Evolutionary conservation across 345 rosid genomes (phyloP).

Genomic region (Eucalyptus regnans): DNA sequence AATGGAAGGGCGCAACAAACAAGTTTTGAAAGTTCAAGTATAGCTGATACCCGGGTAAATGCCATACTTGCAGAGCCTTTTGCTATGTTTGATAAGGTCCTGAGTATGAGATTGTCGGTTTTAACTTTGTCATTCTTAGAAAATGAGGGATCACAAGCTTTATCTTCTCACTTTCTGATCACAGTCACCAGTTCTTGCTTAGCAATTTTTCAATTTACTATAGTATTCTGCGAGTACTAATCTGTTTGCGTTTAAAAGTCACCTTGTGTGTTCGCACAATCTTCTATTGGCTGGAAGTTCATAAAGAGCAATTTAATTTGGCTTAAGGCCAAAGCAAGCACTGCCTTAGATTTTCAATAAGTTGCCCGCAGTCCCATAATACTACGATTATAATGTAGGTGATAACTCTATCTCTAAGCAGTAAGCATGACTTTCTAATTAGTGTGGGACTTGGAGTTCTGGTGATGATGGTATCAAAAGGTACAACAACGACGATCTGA

Average conservation of each 20-base stretch:
- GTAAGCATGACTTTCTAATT: neutral
- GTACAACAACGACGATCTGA: neutral
- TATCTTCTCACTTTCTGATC: neutral
- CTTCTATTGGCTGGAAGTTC: neutral
- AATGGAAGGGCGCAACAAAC: constrained; percentile 22
- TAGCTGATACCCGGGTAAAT: constrained; percentile 23
- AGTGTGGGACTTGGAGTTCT: neutral
- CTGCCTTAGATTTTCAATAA: neutral
- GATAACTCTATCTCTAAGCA: neutral
- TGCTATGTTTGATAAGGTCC: neutral
- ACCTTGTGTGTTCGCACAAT: neutral
- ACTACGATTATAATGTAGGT: neutral
- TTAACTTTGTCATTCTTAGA: neutral
- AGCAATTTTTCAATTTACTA: neutral
- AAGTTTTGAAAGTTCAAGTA: constrained; percentile 19
- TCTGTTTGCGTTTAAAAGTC: neutral
- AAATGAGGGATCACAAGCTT: neutral
- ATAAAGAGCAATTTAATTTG: neutral
- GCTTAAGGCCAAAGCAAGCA: neutral
- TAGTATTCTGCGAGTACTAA: neutral
- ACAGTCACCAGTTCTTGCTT: neutral
- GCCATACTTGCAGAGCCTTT: neutral
- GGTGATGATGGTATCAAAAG: neutral
- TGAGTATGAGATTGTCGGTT: neutral
- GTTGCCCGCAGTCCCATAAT: neutral